These are phyloP conservation scores for Entoloma clypeatum DNA, from an alignment of 1,284 basidiomycete genomes.

Conservation along the genomic window DNA sequence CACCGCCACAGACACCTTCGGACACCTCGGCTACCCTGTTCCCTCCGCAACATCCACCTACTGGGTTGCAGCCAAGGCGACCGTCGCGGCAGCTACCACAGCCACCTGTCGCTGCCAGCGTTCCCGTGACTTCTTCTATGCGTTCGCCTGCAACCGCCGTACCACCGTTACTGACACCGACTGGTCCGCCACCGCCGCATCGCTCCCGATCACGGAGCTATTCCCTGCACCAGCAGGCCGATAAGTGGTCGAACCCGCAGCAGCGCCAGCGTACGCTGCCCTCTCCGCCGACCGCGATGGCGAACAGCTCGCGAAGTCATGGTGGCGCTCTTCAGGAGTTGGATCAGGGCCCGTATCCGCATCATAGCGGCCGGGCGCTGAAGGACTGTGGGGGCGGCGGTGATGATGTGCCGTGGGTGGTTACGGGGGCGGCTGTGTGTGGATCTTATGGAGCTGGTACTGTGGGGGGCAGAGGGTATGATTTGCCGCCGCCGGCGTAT, in stretches of 20 bases:
- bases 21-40: not conserved
- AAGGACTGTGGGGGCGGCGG: constrained; percentile 17
- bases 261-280: constrained; percentile 19
- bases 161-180: constrained; percentile 12
- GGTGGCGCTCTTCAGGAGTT: not conserved
- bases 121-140: no score
- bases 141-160: no score
- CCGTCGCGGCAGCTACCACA: constrained; percentile 22
- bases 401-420: constrained; percentile 27
- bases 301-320: constrained; percentile 6
- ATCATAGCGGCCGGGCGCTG: constrained; percentile 12
- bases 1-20: not conserved
- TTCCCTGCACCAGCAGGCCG: constrained; percentile 10
- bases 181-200: not conserved
- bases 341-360: no score
- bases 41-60: not conserved
- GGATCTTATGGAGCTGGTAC: constrained; percentile 6
- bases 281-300: constrained; percentile 17
- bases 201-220: constrained; percentile 12
- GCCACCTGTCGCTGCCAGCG: constrained; percentile 12
- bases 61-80: constrained; percentile 9
- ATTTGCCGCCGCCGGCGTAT: constrained; percentile 36
- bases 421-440: constrained; percentile 17
- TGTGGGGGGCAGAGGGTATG: constrained; percentile 20
- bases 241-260: constrained; percentile 13